phyloP scores from a whole-genome alignment of 1,139 yeast species.

The Pichia sp. region DNA sequence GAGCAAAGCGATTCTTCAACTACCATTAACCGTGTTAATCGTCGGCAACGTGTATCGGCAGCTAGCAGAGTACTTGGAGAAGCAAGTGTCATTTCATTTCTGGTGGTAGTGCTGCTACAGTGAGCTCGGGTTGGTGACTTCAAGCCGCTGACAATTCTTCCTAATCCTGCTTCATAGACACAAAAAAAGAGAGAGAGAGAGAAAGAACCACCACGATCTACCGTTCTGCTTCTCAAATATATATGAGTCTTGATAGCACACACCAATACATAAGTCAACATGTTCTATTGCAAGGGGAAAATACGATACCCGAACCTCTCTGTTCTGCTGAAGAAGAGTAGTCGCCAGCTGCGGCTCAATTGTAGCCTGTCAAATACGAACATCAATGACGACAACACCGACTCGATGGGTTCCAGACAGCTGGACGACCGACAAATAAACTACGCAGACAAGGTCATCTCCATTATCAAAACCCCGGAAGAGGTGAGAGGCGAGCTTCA shows the following conservation, averaged over 20 bases:
- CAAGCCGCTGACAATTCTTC: neutral
- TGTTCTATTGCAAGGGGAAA: slow-evolving; percentile 3
- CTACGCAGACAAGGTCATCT: slow-evolving; percentile 5
- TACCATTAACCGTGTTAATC: no score
- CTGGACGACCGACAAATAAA: neutral
- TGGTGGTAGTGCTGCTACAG: neutral
- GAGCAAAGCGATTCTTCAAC: neutral
- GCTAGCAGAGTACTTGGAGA: no score
- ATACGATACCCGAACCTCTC: slow-evolving; percentile 1
- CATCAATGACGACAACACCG: neutral
- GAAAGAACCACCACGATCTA: neutral
- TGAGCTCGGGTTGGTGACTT: neutral
- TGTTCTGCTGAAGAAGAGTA: neutral
- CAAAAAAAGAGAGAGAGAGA: neutral
- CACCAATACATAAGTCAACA: neutral
- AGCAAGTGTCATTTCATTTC: no score
- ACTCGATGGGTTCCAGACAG: neutral
- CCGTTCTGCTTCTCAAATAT: neutral
- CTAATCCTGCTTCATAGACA: neutral
- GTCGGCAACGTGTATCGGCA: no score
- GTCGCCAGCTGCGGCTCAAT: neutral
- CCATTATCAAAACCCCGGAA: slow-evolving; percentile 5
- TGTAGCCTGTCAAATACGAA: neutral
- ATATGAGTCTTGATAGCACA: neutral
- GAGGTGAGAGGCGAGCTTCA: slow-evolving; percentile 3